Evolutionary conservation across 306 rosid species (phyloP).

Genomic region (Calophaca sinica): DNA sequence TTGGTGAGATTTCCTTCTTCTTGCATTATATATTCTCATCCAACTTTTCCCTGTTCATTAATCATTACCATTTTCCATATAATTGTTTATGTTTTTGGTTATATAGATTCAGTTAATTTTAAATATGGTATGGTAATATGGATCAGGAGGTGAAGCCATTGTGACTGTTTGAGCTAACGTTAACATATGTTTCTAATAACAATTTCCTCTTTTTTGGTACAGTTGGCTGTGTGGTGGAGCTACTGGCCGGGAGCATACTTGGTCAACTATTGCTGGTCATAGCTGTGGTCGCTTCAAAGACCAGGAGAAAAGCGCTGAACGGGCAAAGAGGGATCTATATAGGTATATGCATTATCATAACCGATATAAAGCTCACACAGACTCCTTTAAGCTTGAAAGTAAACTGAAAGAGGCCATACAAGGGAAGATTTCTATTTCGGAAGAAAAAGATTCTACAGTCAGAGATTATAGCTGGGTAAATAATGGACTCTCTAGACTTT

Average conservation of each 20-base stretch:
- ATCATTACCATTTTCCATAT: slow-evolving; percentile 25
- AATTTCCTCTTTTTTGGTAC: slow-evolving; percentile 49
- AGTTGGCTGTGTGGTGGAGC: slow-evolving; percentile 99
- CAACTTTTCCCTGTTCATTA: slow-evolving; percentile 24
- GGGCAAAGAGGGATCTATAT: slow-evolving; percentile 83
- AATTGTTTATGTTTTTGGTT: not conserved
- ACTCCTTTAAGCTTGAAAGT: slow-evolving; percentile 90
- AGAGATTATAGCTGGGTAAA: slow-evolving; percentile 89
- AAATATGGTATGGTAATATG: not conserved
- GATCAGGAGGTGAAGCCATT: slow-evolving; percentile 14
- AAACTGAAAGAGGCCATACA: slow-evolving; percentile 74
- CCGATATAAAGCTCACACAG: slow-evolving; percentile 94
- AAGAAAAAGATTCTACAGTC: slow-evolving; percentile 67
- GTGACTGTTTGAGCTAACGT: slow-evolving; percentile 12
- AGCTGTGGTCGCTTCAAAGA: slow-evolving; percentile 96
- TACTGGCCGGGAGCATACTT: slow-evolving; percentile 89
- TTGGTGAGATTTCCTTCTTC: slow-evolving; percentile 68
- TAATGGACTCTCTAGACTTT: slow-evolving; percentile 82
- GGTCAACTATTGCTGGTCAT: slow-evolving; percentile 87
- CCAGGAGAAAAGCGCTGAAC: slow-evolving; percentile 70
- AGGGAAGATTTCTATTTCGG: slow-evolving; percentile 68
- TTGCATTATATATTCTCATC: slow-evolving; percentile 18
- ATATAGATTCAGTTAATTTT: not conserved
- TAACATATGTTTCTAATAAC: not conserved
- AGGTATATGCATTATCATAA: slow-evolving; percentile 96